A percentile compares a stretch with the other conserved stretches of the same genome.
Conservation (phyloP, 805 yeast genomes). For the Wickerhamomyces silvicola region DNA sequence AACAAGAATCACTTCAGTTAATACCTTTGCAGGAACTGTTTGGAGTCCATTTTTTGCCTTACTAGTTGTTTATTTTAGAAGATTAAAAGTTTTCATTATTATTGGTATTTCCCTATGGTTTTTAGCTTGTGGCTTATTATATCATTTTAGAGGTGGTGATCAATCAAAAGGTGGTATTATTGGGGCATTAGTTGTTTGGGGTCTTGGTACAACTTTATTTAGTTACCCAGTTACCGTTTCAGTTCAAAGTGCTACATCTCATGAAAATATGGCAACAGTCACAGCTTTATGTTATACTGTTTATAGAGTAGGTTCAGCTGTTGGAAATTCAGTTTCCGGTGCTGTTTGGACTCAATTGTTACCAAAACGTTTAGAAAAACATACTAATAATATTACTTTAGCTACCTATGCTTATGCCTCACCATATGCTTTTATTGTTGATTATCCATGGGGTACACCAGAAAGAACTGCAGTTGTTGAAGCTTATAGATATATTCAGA, state of each 20-base stretch:
- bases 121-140: conserved; percentile 50
- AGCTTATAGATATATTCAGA: conserved; percentile 56
- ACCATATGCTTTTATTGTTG: conserved; percentile 44
- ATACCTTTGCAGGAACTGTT: conserved; percentile 56
- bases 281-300: conserved; percentile 51
- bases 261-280: conserved; percentile 63
- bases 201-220: conserved; percentile 68
- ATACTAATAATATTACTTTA: conserved; percentile 29
- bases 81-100: conserved; percentile 53
- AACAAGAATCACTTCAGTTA: conserved; percentile 51
- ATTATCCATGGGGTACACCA: conserved; percentile 57
- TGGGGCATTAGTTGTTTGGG: conserved; percentile 57
- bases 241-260: conserved; percentile 52
- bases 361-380: conserved; percentile 33
- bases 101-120: conserved; percentile 55
- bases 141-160: conserved; percentile 49
- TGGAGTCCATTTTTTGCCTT: conserved; percentile 54
- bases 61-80: conserved; percentile 38
- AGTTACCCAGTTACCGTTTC: conserved; percentile 63
- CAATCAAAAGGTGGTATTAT: conserved; percentile 50
- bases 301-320: conserved; percentile 59
- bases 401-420: conserved; percentile 42
- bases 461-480: conserved; percentile 50
- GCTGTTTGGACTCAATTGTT: conserved; percentile 67
- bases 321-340: conserved; percentile 60